Conservation (phyloP, 78 protist genomes). For the Dictyostelium purpureum region DNA sequence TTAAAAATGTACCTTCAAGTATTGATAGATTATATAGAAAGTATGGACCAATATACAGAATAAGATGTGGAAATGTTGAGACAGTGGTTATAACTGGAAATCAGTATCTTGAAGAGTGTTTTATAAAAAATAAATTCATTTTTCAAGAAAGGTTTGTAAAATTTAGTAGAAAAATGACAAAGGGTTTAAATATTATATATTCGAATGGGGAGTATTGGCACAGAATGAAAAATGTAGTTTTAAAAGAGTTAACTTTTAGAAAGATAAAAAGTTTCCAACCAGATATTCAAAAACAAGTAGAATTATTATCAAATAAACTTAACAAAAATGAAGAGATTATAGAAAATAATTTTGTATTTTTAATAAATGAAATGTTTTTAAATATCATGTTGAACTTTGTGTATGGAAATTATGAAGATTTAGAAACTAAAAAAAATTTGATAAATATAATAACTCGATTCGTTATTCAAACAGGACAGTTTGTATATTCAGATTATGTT, state of each 20-base stretch:
- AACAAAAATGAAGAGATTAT: neutral
- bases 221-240: neutral
- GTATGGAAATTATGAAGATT: neutral
- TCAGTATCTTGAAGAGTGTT: constrained; percentile 4
- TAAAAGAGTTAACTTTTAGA: neutral
- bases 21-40: neutral
- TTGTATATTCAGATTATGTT: neutral
- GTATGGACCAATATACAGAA: neutral
- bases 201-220: constrained; percentile 34
- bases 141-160: neutral
- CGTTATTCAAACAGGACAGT: neutral
- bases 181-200: neutral
- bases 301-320: neutral
- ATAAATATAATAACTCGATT: neutral
- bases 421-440: neutral
- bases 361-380: neutral
- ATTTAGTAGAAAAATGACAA: neutral
- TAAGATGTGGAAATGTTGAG: constrained; percentile 4
- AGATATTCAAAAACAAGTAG: neutral
- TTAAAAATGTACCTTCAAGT: neutral
- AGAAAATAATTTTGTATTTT: neutral
- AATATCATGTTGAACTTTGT: neutral
- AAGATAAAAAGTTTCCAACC: neutral
- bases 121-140: neutral
- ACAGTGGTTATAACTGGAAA: constrained; percentile 26